These are phyloP conservation scores for Yamadazyma membranifaciens DNA, from an alignment of 1,139 yeast species.

Conservation along the genomic window DNA sequence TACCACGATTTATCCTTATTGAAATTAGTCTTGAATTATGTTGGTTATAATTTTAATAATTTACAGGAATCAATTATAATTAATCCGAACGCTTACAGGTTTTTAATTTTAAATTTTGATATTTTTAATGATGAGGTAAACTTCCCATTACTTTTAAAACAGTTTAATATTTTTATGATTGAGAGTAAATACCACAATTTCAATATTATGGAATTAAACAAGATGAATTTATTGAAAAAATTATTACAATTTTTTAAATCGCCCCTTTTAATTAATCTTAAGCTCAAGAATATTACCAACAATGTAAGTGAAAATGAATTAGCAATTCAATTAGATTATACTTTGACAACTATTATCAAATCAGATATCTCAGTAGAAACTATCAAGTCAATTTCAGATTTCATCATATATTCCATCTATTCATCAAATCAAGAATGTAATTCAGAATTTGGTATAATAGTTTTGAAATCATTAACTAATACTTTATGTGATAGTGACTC, in stretches of 20 bases:
- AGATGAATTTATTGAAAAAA: slow-evolving; percentile 53
- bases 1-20: slow-evolving; percentile 16
- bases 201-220: slow-evolving; percentile 51
- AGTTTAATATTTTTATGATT: slow-evolving; percentile 52
- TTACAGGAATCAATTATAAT: slow-evolving; percentile 30
- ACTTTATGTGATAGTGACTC: slow-evolving; percentile 31
- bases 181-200: slow-evolving; percentile 48
- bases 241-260: slow-evolving; percentile 52
- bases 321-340: slow-evolving; percentile 19
- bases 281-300: slow-evolving; percentile 7
- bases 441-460: slow-evolving; percentile 28
- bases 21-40: slow-evolving; percentile 21
- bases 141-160: slow-evolving; percentile 51
- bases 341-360: slow-evolving; percentile 23
- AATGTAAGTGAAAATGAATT: slow-evolving; percentile 9
- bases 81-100: slow-evolving; percentile 29
- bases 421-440: slow-evolving; percentile 23
- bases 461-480: slow-evolving; percentile 30
- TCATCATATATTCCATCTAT: slow-evolving; percentile 37
- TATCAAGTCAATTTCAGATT: slow-evolving; percentile 33
- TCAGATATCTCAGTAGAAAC: slow-evolving; percentile 40
- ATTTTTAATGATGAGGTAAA: slow-evolving; percentile 39
- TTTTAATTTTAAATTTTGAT: slow-evolving; percentile 34
- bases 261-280: slow-evolving; percentile 16
- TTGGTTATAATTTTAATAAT: slow-evolving; percentile 26